Percentiles rank a stretch among this genome's conserved stretches.
These are phyloP conservation scores for Moelleriella libera DNA, from an alignment of 2,329 filamentous ascomycete species.

Conservation along the genomic window DNA sequence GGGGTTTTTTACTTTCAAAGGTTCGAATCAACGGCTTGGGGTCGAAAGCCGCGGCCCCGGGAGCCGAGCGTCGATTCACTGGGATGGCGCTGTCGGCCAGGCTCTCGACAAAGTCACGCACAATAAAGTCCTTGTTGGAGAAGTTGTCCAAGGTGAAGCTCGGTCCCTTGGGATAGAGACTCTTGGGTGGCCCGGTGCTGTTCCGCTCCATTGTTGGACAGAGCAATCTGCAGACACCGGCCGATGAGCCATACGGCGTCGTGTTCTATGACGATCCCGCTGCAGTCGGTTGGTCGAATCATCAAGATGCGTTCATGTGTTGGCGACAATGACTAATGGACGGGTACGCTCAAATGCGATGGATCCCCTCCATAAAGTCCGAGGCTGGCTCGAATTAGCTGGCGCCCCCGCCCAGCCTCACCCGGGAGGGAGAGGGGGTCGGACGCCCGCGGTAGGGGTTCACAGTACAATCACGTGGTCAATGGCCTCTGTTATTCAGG, in stretches of 20 bases:
- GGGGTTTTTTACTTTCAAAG: constrained; percentile 53
- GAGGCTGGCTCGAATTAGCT: no score
- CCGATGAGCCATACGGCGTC: constrained; percentile 8
- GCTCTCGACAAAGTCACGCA: constrained; percentile 91
- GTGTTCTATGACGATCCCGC: background rate
- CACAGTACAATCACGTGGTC: no score
- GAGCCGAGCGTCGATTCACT: constrained; percentile 64
- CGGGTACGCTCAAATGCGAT: no score
- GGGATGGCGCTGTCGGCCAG: constrained; percentile 76
- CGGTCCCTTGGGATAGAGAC: constrained; percentile 64
- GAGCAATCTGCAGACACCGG: constrained; percentile 6
- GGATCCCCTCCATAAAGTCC: no score
- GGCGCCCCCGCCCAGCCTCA: no score
- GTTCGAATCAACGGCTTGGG: constrained; percentile 92
- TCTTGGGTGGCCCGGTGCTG: constrained; percentile 35
- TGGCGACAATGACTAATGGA: no score
- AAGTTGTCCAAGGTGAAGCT: constrained; percentile 82
- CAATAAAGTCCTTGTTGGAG: constrained; percentile 85
- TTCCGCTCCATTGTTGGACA: constrained; percentile 25
- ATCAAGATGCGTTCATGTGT: no score
- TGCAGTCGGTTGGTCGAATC: no score
- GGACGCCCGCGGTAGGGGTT: no score
- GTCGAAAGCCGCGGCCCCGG: constrained; percentile 58
- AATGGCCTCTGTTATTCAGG: no score
- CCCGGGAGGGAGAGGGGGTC: no score